Percentiles rank a stretch among this genome's conserved stretches.
These are phyloP conservation scores for Thelephora ganbajun DNA, from an alignment of 768 basidiomycete genomes.

Conservation along the genomic window DNA sequence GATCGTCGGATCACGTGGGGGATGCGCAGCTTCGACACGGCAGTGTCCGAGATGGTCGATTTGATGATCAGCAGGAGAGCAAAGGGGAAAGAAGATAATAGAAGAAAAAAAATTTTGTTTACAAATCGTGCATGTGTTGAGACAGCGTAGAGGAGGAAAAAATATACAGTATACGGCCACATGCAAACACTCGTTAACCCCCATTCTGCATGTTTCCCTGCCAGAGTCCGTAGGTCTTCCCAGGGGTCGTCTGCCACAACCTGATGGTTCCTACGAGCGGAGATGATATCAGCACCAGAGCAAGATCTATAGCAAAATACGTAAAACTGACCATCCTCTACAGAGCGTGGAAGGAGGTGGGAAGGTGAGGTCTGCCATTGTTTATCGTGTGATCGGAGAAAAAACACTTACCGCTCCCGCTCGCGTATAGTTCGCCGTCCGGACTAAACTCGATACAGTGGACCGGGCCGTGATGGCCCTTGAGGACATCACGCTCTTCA, in stretches of 20 bases:
- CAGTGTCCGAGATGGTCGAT: neutral
- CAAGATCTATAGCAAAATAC: neutral
- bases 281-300: neutral
- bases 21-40: conserved; percentile 3
- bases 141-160: neutral
- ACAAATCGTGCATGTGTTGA: too few relatives aligned
- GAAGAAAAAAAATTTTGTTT: neutral
- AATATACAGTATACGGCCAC: neutral
- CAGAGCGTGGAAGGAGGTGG: conserved; percentile 4
- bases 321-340: conserved; percentile 57
- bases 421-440: conserved; percentile 95
- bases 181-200: conserved; percentile 16
- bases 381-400: neutral
- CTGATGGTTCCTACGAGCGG: conserved; percentile 67
- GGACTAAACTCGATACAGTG: conserved; percentile 90
- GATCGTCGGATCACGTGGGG: neutral
- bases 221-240: conserved; percentile 87
- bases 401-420: conserved; percentile 72
- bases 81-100: neutral
- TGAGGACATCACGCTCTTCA: conserved; percentile 79
- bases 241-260: conserved; percentile 93
- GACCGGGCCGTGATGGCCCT: conserved; percentile 96
- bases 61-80: neutral
- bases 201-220: conserved; percentile 41
- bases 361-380: neutral